Base-by-base conservation (phyloP, 1,284 basidiomycete genomes). In the Trichosporon ovoides region DNA sequence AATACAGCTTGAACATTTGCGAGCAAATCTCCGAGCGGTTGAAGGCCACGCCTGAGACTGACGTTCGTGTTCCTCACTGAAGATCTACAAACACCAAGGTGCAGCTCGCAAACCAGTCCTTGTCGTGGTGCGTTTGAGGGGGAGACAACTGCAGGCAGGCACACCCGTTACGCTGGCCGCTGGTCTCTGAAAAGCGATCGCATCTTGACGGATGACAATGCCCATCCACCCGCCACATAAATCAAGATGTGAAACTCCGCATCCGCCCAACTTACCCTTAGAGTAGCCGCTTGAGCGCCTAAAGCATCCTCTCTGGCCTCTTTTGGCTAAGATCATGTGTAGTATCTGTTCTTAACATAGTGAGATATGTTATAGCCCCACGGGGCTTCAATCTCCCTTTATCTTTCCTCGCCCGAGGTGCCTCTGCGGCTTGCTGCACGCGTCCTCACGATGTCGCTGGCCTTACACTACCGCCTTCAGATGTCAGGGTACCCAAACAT, bases 271-370 rank as follows among this genome's bases (percentile, higher is more conserved):
- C 2, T 35, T 22, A 37, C 48, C 35, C 24, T 12, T 3, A 14
- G 10, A 48, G 7, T 22, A 48, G 22, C 12, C 3, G n/a, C 11
- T 34, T 6, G 6, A 1, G 5, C 5, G 7, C 11, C 13, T 3
- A n/a, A 3, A 36, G 13, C 51, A 75, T 73, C 73, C 73, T 75
- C 73, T 75, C 73, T 75, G 71, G 72, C 73, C 73, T 73, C 72
- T 73, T 71, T 75, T 75, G 73, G 73, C 73, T 75, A 75, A 73
- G 73, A 75, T 75, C 73, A 74, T 75, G 73, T 75, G 73, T 75
- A 75, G 72, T 75, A 75, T 75, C 73, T 74, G 73, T 75, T 74
- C 72, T 75, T 75, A 70, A 70, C 38, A 62, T 66, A 69, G 66
- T 75, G 63, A 75, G 70, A 73, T 69, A 67, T 62, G 40, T 70